phyloP scores from a whole-genome alignment of 345 rosid genomes.

The Kernera saxatilis region DNA sequence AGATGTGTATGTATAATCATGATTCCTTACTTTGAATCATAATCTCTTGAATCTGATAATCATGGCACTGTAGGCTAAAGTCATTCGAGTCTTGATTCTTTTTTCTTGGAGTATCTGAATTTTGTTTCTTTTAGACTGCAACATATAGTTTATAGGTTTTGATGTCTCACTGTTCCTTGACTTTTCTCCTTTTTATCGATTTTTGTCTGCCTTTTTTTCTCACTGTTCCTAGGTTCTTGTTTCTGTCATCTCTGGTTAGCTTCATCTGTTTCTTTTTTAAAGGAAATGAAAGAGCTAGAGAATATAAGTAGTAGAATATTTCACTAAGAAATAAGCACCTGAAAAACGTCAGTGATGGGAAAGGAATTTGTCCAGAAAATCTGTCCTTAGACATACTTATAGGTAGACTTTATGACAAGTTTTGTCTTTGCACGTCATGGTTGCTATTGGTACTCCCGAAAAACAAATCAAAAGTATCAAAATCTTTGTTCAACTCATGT shows the following conservation, averaged over 20 bases:
- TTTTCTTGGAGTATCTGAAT: background rate
- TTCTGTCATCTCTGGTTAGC: background rate
- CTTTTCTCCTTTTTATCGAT: background rate
- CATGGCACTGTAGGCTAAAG: background rate
- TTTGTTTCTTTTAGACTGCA: background rate
- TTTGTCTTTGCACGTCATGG: background rate
- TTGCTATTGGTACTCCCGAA: too few species aligned
- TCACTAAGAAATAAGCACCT: background rate
- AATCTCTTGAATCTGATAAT: background rate
- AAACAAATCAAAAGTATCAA: background rate
- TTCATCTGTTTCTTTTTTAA: background rate
- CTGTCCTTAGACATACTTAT: background rate
- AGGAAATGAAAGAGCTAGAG: too few species aligned
- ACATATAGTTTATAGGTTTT: background rate
- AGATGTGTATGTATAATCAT: background rate
- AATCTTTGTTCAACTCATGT: background rate
- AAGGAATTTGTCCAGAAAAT: background rate
- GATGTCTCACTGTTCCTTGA: conserved; percentile 15
- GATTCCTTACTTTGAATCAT: conserved; percentile 7
- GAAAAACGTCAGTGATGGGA: too few species aligned
- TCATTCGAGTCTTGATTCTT: background rate
- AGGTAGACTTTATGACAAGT: background rate
- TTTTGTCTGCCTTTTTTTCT: background rate
- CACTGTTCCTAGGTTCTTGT: background rate
- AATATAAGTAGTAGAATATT: too few species aligned